Evolutionary conservation across 2,329 filamentous ascomycete species (phyloP), one percentile per base, ranked within the genome.

Genomic region (Cladosporium halotolerans): DNA sequence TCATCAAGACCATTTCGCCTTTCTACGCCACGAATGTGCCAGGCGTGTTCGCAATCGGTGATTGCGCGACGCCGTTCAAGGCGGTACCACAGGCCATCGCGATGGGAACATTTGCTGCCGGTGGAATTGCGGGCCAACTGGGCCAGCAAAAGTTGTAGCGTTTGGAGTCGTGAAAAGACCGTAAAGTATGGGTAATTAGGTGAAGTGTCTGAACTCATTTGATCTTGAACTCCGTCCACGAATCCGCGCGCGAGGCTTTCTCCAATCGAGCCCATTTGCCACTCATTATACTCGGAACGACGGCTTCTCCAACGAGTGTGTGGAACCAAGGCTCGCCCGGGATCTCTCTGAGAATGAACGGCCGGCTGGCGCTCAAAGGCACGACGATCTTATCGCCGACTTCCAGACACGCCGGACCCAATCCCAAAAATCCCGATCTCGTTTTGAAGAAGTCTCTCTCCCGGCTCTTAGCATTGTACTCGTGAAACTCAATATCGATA

Each of bases 381-480:
- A 56, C 42, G n/a, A 57, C 44, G 39, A 57, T 50, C 46, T 52
- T 50, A 39, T 57, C 53, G 18, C 43, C 42, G 9, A 52, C 49
- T 31, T 41, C 39, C 10, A 59, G 39, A 32, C 48, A 50, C 13
- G 47, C 39, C n/a, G 60, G 54, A 14, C 57, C 58, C 10, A 61
- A 33, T 6, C 57, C 56, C 18, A 62, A 47, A 39, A 62, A 60
- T 10, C 58, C 57, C n/a, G 51, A 36, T 31, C 40, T 42, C 10
- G 61, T 63, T 32, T 48, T 55, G 49, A 61, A 62, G 28, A 63
- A 58, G 53, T 62, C 61, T 23, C 56, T 52, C 19, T 56, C 45
- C 13, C 57, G 49, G 33, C 14, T 28, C 41, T 60, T 58, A 5
- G 41, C n/a, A n/a, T 42, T 45, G 39, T 54, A 55, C 16, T 55